phyloP scores from a whole-genome alignment of 2,329 filamentous ascomycete species.

The Trichoderma asperellum region DNA sequence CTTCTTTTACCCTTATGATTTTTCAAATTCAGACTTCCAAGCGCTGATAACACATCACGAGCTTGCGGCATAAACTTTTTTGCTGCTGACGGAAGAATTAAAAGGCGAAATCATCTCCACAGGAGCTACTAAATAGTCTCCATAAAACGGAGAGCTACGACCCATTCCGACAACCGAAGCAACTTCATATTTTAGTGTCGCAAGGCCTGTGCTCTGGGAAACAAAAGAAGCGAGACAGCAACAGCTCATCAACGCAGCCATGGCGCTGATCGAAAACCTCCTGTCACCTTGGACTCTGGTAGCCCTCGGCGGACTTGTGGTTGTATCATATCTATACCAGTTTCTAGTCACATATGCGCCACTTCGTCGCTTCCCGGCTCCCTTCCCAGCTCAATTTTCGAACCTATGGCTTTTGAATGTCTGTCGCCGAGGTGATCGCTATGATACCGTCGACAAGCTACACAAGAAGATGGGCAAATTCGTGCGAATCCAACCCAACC shows the following conservation, averaged over 20 bases:
- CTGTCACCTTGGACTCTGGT: conserved; percentile 53
- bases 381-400: conserved; percentile 67
- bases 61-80: background rate
- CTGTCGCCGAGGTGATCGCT: conserved; percentile 67
- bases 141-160: background rate
- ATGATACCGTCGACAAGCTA: conserved; percentile 65
- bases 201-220: background rate
- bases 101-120: conserved; percentile 14
- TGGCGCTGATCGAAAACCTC: conserved; percentile 39
- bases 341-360: conserved; percentile 60
- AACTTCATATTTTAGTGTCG: background rate
- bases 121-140: conserved; percentile 11
- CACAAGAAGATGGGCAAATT: conserved; percentile 80
- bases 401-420: conserved; percentile 79
- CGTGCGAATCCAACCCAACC: conserved; percentile 81
- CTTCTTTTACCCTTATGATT: background rate
- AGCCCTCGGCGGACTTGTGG: conserved; percentile 49
- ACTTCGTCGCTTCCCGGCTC: conserved; percentile 62
- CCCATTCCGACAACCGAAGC: background rate
- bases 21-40: background rate
- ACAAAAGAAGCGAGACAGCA: background rate
- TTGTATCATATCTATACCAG: conserved; percentile 61
- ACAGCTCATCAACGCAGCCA: conserved; percentile 24
- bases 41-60: background rate
- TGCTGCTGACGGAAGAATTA: background rate